A percentile compares a stretch with the other conserved stretches of the same genome.
These are phyloP conservation scores for Schizothecium vesticola DNA, from an alignment of 495 filamentous ascomycete species.

Conservation along the genomic window DNA sequence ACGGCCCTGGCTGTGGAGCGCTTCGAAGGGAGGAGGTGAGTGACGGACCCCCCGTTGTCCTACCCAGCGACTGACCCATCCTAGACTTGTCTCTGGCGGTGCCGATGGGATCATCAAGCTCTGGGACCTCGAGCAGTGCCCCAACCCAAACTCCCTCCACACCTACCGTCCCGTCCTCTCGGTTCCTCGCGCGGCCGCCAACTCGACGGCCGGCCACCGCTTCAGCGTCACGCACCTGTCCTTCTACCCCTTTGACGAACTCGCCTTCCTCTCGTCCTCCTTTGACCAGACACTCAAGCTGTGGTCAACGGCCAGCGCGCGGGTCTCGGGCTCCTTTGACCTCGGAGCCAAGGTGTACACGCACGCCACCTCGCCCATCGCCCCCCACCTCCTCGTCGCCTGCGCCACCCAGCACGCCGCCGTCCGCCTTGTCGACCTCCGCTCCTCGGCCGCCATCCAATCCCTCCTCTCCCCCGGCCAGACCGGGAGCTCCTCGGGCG, in stretches of 20 bases:
- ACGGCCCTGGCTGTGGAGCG: conserved; percentile 69
- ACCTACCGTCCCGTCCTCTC: conserved; percentile 46
- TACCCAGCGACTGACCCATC: background rate
- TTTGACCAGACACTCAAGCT: conserved; percentile 81
- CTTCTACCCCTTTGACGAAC: conserved; percentile 82
- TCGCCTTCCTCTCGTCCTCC: conserved; percentile 74
- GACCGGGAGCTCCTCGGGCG: conserved; percentile 53
- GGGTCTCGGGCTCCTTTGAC: conserved; percentile 59
- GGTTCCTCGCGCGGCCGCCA: conserved; percentile 21
- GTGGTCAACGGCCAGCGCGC: conserved; percentile 60
- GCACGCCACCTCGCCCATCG: conserved; percentile 69
- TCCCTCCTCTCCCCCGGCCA: conserved; percentile 50
- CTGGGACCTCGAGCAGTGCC: conserved; percentile 69
- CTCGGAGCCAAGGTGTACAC: conserved; percentile 68
- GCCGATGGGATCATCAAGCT: conserved; percentile 71
- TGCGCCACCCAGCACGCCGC: conserved; percentile 76
- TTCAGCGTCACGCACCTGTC: conserved; percentile 78
- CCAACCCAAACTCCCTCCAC: conserved; percentile 32
- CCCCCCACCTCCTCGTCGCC: conserved; percentile 67
- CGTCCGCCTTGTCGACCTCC: conserved; percentile 76
- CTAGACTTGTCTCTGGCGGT: conserved; percentile 75
- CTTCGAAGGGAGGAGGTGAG: conserved; percentile 72
- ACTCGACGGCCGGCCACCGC: conserved; percentile 48
- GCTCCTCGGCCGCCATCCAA: conserved; percentile 70
- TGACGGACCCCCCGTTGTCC: background rate